These are phyloP conservation scores for Rosa lucieae DNA, from an alignment of 306 rosid species.

Conservation along the genomic window DNA sequence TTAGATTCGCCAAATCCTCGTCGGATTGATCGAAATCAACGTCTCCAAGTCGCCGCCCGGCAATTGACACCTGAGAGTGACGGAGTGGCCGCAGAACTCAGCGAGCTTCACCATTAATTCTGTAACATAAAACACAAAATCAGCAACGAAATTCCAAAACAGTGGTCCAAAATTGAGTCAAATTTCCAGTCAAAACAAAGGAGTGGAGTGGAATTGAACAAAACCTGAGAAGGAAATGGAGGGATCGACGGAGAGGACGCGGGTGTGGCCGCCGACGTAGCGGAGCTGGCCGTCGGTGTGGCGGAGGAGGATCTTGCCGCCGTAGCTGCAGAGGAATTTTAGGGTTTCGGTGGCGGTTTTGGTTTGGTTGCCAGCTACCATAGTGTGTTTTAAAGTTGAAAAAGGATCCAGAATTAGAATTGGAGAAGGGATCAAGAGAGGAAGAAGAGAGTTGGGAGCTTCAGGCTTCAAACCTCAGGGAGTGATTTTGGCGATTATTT, in stretches of 20 bases:
- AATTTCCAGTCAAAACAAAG: background rate
- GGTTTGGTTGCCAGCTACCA: conserved; percentile 5
- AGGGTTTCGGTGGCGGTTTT: conserved; percentile 23
- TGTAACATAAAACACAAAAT: conserved; percentile 16
- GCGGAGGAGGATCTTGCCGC: conserved; percentile 83
- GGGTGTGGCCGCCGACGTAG: conserved; percentile 76
- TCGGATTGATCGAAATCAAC: conserved; percentile 69
- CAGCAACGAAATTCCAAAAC: no score
- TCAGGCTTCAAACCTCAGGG: conserved; percentile 37
- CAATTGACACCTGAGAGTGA: conserved; percentile 54
- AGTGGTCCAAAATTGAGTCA: background rate
- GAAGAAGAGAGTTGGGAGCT: background rate
- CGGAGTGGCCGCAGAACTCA: conserved; percentile 68
- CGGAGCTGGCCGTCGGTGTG: conserved; percentile 71
- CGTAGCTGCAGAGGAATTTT: conserved; percentile 83
- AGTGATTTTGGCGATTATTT: conserved; percentile 39
- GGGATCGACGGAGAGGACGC: conserved; percentile 66
- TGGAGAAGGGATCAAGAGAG: background rate
- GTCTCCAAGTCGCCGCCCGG: conserved; percentile 88
- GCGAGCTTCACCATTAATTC: conserved; percentile 71
- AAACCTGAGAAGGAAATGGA: conserved; percentile 69
- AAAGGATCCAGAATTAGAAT: background rate
- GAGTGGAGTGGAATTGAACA: background rate
- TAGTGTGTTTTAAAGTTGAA: background rate
- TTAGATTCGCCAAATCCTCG: conserved; percentile 63